A percentile compares a stretch with the other conserved stretches of the same genome.
phyloP scores from a whole-genome alignment of 176 grass and related monocot species.

The Oryza rufipogon region DNA sequence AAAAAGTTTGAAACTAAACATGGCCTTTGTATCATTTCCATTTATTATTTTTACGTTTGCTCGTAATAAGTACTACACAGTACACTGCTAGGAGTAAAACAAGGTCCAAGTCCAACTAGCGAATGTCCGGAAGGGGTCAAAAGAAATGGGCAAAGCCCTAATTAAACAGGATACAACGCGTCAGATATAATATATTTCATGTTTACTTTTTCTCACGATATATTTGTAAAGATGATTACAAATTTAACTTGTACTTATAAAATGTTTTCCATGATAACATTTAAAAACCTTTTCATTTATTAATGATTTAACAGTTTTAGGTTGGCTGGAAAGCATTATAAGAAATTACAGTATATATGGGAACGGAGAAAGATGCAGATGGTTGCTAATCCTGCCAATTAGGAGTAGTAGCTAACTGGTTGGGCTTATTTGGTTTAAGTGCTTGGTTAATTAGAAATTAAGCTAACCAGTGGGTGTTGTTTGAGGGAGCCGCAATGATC shows the following conservation, averaged over 20 bases:
- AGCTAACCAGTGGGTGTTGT: not conserved
- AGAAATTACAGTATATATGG: too few relatives aligned
- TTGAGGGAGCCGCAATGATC: not conserved
- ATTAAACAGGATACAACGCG: not conserved
- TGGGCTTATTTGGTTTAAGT: conserved; percentile 11
- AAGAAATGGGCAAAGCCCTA: conserved; percentile 36
- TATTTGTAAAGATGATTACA: too few relatives aligned
- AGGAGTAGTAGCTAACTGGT: not conserved
- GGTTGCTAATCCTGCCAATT: too few relatives aligned
- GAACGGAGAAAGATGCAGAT: too few relatives aligned
- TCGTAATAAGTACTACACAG: not conserved
- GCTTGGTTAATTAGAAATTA: not conserved
- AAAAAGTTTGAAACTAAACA: too few relatives aligned
- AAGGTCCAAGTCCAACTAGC: conserved; percentile 23
- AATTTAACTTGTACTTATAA: too few relatives aligned
- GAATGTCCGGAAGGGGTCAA: conserved; percentile 1
- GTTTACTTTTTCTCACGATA: too few relatives aligned
- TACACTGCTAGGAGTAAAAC: conserved; percentile 15
- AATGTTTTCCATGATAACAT: too few relatives aligned
- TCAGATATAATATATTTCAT: too few relatives aligned
- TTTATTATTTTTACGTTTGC: conserved; percentile 13
- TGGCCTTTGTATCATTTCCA: not conserved
- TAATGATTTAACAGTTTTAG: too few relatives aligned
- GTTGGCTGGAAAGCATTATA: too few relatives aligned
- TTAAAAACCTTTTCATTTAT: too few relatives aligned